phyloP scores from a whole-genome alignment of 768 basidiomycete genomes.

The Trametes gibbosa region DNA sequence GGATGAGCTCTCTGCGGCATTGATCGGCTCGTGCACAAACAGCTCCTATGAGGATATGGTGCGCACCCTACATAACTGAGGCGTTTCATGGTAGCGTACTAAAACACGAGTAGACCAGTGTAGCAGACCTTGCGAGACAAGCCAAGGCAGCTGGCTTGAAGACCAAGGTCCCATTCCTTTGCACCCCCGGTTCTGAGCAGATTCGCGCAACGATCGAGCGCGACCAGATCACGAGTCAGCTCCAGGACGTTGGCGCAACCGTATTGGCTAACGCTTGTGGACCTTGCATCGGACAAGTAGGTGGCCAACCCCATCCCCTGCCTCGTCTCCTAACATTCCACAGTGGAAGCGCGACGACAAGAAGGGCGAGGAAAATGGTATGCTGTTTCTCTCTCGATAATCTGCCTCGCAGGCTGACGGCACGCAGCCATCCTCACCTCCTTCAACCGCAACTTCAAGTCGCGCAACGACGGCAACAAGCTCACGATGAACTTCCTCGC shows the following conservation, averaged over 20 bases:
- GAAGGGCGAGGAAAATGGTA: conserved; percentile 88
- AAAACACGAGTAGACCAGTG: conserved; percentile 61
- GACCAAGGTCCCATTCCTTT: conserved; percentile 83
- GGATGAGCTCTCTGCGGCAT: conserved; percentile 83
- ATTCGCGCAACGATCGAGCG: conserved; percentile 98
- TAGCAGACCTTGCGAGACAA: conserved; percentile 87
- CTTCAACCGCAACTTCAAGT: conserved; percentile 93
- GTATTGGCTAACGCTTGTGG: conserved; percentile 98
- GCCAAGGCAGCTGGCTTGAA: conserved; percentile 81
- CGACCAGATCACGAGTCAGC: conserved; percentile 76
- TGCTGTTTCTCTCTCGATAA: conserved; percentile 20
- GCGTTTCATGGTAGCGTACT: conserved; percentile 3
- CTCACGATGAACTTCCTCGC: conserved; percentile 98
- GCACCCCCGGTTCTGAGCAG: conserved; percentile 91
- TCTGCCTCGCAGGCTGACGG: neutral
- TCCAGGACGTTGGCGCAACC: conserved; percentile 88
- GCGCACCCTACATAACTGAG: conserved; percentile 6
- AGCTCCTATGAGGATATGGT: conserved; percentile 98
- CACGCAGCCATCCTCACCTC: conserved; percentile 86
- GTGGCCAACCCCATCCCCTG: no score
- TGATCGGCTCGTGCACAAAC: conserved; percentile 99
- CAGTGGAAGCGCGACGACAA: conserved; percentile 93
- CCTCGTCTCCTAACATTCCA: no score
- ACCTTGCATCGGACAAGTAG: conserved; percentile 83
- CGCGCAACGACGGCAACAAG: conserved; percentile 93